Evolutionary conservation across 169 alveolate species (phyloP).

Genomic region (Plasmodium gaboni): DNA sequence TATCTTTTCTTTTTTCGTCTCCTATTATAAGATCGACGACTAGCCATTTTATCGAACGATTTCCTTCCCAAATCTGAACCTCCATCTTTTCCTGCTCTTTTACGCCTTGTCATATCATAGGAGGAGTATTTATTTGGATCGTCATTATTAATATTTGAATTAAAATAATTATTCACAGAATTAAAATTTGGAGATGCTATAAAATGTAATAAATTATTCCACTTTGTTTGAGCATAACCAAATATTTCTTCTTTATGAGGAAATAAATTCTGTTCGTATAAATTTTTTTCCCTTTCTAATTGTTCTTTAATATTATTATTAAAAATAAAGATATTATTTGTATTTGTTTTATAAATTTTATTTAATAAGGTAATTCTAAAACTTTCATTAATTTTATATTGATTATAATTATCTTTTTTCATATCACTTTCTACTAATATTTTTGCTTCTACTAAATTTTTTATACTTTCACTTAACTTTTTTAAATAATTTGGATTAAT

Average conservation of each 20-base stretch:
- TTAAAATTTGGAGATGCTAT: conserved; percentile 63
- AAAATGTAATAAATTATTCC: conserved; percentile 67
- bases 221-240: conserved; percentile 35
- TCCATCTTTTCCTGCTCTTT: conserved; percentile 8
- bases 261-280: conserved; percentile 50
- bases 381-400: conserved; percentile 61
- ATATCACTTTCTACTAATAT: conserved; percentile 67
- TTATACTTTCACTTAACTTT: conserved; percentile 81
- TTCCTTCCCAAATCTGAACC: too few relatives aligned
- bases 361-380: conserved; percentile 61
- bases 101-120: not conserved
- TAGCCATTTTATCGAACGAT: too few relatives aligned
- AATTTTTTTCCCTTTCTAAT: conserved; percentile 54
- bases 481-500: conserved; percentile 80
- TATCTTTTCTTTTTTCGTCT: not conserved
- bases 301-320: conserved; percentile 61
- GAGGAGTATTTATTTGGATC: not conserved
- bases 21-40: too few relatives aligned
- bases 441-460: conserved; percentile 72
- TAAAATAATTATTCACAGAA: not conserved
- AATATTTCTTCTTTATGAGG: conserved; percentile 54
- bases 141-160: not conserved
- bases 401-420: conserved; percentile 72
- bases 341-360: conserved; percentile 57
- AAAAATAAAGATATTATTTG: conserved; percentile 43